Percentiles rank a stretch among this genome's conserved stretches.
These are phyloP conservation scores for Monilinia polystroma DNA, from an alignment of 2,329 filamentous ascomycete species.

Conservation along the genomic window DNA sequence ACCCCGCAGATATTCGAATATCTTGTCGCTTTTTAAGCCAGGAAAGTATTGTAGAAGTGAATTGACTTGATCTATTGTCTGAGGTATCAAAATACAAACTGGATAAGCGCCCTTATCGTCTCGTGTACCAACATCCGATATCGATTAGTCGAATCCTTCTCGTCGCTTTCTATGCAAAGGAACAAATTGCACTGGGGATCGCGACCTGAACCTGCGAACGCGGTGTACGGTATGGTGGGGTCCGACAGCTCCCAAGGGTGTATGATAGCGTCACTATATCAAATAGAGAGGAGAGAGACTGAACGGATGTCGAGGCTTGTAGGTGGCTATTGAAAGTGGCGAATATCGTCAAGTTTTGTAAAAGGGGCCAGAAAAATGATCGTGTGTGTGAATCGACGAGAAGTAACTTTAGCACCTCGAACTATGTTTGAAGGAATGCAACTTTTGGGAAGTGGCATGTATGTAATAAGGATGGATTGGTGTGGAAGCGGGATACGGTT, in stretches of 20 bases:
- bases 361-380: conserved; percentile 2
- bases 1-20: conserved; percentile 21
- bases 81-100: not conserved
- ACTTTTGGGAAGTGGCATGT: conserved; percentile 19
- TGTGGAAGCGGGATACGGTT: conserved; percentile 25
- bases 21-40: conserved; percentile 9
- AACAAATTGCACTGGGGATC: conserved; percentile 8
- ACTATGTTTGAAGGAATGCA: conserved; percentile 19
- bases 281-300: conserved; percentile 20
- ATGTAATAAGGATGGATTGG: not conserved
- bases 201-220: conserved; percentile 16
- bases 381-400: not conserved
- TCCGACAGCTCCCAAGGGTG: conserved; percentile 22
- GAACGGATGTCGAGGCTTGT: conserved; percentile 13
- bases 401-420: not conserved
- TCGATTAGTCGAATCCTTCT: not conserved
- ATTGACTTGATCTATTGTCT: not conserved
- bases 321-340: conserved; percentile 2
- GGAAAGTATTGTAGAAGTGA: not conserved
- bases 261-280: conserved; percentile 16
- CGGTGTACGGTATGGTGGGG: conserved; percentile 23
- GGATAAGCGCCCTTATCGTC: conserved; percentile 4
- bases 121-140: not conserved
- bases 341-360: not conserved
- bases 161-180: conserved; percentile 5